A percentile compares a stretch with the other conserved stretches of the same genome.
phyloP scores from a whole-genome alignment of 129 eudicot species.

The Solidago caesia region DNA sequence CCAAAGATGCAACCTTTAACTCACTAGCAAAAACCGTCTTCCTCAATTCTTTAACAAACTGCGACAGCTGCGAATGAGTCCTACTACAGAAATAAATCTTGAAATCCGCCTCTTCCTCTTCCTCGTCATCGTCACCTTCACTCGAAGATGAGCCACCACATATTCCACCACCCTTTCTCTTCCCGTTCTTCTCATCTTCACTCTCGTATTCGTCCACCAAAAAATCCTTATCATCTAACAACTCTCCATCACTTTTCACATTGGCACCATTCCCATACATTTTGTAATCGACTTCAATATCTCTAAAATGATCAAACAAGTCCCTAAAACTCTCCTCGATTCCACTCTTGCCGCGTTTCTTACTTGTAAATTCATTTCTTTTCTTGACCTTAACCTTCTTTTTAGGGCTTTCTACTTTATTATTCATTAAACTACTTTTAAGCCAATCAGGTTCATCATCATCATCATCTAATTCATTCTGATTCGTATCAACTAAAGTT shows the following conservation, averaged over 20 bases:
- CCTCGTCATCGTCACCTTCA: slow-evolving; percentile 48
- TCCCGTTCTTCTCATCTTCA: slow-evolving; percentile 59
- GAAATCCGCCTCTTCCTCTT: slow-evolving; percentile 51
- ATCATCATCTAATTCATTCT: slow-evolving; percentile 22
- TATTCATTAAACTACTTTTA: slow-evolving; percentile 38
- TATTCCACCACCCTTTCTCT: slow-evolving; percentile 52
- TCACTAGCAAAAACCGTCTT: slow-evolving; percentile 67
- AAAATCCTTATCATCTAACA: slow-evolving; percentile 67
- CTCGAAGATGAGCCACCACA: slow-evolving; percentile 60
- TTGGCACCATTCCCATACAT: slow-evolving; percentile 15
- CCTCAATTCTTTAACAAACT: slow-evolving; percentile 83
- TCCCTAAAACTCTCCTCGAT: slow-evolving; percentile 54
- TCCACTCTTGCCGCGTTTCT: slow-evolving; percentile 32
- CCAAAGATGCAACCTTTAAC: slow-evolving; percentile 76
- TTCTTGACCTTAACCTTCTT: slow-evolving; percentile 42
- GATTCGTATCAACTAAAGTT: slow-evolving; percentile 7
- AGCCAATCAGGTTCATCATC: slow-evolving; percentile 96
- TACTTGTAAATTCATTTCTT: slow-evolving; percentile 33
- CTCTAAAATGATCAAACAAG: slow-evolving; percentile 32
- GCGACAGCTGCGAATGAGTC: slow-evolving; percentile 94
- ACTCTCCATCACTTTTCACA: slow-evolving; percentile 33
- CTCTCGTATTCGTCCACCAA: slow-evolving; percentile 81
- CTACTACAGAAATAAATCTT: slow-evolving; percentile 90
- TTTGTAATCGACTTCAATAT: slow-evolving; percentile 35
- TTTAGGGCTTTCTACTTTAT: slow-evolving; percentile 40